Percentiles rank a stretch among this genome's conserved stretches.
Evolutionary conservation across 2,329 filamentous ascomycete genomes (phyloP).

Genomic region (Colletotrichum sidae): DNA sequence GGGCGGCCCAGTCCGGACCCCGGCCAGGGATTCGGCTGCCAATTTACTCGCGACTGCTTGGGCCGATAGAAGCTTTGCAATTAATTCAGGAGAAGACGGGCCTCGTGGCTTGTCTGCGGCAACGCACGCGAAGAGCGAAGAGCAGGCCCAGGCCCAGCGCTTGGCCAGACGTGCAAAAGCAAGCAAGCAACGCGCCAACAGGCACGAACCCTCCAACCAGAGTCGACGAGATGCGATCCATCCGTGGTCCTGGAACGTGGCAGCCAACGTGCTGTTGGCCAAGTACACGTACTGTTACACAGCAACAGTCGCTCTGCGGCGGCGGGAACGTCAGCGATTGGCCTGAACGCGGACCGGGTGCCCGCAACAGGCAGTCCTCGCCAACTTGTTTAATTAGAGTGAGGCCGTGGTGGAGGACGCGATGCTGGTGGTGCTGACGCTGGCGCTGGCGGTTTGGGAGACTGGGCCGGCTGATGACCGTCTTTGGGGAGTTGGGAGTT

Average conservation of each 20-base stretch:
- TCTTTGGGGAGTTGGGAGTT: not conserved
- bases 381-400: slow-evolving; percentile 35
- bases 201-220: slow-evolving; percentile 1
- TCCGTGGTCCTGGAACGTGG: slow-evolving; percentile 29
- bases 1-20: slow-evolving; percentile 23
- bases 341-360: slow-evolving; percentile 15
- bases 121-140: not conserved
- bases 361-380: slow-evolving; percentile 27
- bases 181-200: not conserved
- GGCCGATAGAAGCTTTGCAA: slow-evolving; percentile 23
- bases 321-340: slow-evolving; percentile 30
- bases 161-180: slow-evolving; percentile 5
- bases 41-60: slow-evolving; percentile 34
- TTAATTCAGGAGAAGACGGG: slow-evolving; percentile 5
- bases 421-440: slow-evolving; percentile 9
- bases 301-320: not conserved
- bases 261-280: slow-evolving; percentile 19
- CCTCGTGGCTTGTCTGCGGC: not conserved
- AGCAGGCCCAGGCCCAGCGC: slow-evolving; percentile 15
- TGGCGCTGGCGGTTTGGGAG: not conserved
- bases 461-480: not conserved
- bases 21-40: slow-evolving; percentile 14
- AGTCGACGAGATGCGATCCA: slow-evolving; percentile 12
- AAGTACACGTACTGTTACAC: not conserved
- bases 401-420: slow-evolving; percentile 13